These are phyloP conservation scores for Cylindrodendrum hubeiense DNA, from an alignment of 2,329 filamentous ascomycete genomes.

Conservation along the genomic window DNA sequence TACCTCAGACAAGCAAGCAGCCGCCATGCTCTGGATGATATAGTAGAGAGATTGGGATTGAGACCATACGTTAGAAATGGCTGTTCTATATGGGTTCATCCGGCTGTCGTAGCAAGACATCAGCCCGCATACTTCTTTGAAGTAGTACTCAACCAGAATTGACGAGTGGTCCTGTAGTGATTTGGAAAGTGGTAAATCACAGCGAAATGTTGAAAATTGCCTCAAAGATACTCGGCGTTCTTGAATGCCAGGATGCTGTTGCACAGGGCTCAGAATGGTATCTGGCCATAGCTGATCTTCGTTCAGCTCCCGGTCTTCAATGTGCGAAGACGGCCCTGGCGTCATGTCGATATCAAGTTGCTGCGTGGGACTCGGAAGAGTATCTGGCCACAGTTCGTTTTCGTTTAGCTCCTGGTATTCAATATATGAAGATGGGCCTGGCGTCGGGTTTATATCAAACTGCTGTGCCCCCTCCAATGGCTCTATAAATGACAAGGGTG, in stretches of 20 bases:
- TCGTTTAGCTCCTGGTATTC: conserved; percentile 24
- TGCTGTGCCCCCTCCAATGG: conserved; percentile 27
- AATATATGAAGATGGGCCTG: conserved; percentile 21
- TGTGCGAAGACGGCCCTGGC: conserved; percentile 17
- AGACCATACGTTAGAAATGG: conserved; percentile 68
- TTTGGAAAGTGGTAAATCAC: conserved; percentile 29
- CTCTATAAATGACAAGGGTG: conserved; percentile 30
- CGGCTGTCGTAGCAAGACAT: conserved; percentile 75
- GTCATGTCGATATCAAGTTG: conserved; percentile 25
- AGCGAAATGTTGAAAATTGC: conserved; percentile 5
- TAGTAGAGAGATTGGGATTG: conserved; percentile 70
- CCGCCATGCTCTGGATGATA: conserved; percentile 74
- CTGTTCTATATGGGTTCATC: conserved; percentile 71
- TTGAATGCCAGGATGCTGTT: background rate
- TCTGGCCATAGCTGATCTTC: conserved; percentile 30
- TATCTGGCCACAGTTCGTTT: conserved; percentile 29
- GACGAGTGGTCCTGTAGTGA: conserved; percentile 58
- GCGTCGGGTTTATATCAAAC: conserved; percentile 20
- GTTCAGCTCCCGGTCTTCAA: conserved; percentile 20
- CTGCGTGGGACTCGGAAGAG: background rate
- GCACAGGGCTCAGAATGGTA: conserved; percentile 5
- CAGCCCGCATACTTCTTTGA: conserved; percentile 70
- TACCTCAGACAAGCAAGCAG: conserved; percentile 68
- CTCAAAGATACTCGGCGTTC: conserved; percentile 9
- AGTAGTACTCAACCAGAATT: conserved; percentile 72